These are phyloP conservation scores for Colletotrichum caudatum DNA, from an alignment of 2,329 filamentous ascomycete species.

Conservation along the genomic window DNA sequence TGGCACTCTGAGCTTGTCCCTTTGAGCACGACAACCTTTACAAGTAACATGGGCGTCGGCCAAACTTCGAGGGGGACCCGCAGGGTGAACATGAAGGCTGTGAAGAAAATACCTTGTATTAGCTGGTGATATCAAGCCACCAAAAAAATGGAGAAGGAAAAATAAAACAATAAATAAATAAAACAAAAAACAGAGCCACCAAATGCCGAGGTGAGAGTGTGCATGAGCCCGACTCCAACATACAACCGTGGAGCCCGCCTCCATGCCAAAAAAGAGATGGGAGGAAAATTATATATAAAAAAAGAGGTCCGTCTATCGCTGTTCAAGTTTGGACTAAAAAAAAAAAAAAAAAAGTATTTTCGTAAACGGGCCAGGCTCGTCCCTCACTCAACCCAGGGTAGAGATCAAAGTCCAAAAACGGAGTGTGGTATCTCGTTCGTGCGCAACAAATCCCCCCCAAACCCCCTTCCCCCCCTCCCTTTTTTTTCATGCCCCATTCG, in stretches of 20 bases:
- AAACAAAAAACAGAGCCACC: not conserved
- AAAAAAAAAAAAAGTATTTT: not conserved
- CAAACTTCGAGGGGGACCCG: not conserved
- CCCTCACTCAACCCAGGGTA: conserved; percentile 1
- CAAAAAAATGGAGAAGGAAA: too few species aligned
- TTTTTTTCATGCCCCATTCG: not conserved
- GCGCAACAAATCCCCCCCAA: not conserved
- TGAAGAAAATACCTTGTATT: conserved; percentile 9
- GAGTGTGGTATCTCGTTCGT: conserved; percentile 21
- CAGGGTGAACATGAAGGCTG: not conserved
- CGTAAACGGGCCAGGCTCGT: conserved; percentile 4
- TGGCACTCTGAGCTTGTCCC: not conserved
- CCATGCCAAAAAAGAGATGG: not conserved
- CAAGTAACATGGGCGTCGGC: not conserved
- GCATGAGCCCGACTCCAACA: conserved; percentile 2
- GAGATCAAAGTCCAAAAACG: conserved; percentile 16
- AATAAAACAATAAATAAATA: not conserved
- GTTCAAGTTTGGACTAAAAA: conserved; percentile 1
- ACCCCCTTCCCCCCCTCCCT: not conserved
- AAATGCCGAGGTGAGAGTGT: conserved; percentile 13
- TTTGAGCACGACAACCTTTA: not conserved
- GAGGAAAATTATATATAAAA: not conserved
- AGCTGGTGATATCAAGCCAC: not conserved
- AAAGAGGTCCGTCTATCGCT: conserved; percentile 17
- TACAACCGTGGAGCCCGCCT: conserved; percentile 16